Evolutionary conservation across 2,329 filamentous ascomycete genomes (phyloP), one percentile per base, ranked within the genome.

Genomic region (Leptographium radiaticola): DNA sequence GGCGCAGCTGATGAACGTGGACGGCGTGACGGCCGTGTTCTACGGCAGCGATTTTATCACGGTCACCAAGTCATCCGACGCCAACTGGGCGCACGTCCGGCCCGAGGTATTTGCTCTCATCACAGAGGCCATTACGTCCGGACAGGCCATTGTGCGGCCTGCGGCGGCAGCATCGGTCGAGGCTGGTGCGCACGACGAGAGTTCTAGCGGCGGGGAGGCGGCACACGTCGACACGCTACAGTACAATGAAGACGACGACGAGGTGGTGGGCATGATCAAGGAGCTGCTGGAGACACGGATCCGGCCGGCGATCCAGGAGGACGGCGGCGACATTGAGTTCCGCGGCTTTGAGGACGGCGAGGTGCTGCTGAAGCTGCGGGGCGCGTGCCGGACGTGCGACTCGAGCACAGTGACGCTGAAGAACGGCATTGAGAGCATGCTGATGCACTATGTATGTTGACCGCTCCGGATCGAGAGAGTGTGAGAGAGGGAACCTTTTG

Each of bases 211-310:
- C 62, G 70, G 71, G 55, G 69, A 68, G 50, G 67, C 62, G 58
- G 79, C 82, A 63, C 36, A 40, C 48, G 73, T 80, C 57, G 89
- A 95, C 62, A 86, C 81, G 56, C 73, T 95, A 51, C 80, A 80
- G 25, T 95, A 91, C 67, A 83, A 91, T 62, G 89, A 95, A 65
- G 84, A 94, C 58, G 93, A 98, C 66, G 85, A 84, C 60, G 93
- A 98, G 70, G 88, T 96, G 12, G 86, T 98, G 10, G 86, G 89
- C 56, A 97, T 97, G 93, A 97, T 98, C 71, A 95, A 97, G 73
- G 93, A 98, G 71, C 74, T 98, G 36, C 75, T 98, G 39, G 93
- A 98, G 70, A 98, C 93, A 31, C 79, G 93, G 58, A 95, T 98
- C 64, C 79, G 93, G 45, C 93, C 93, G 0, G 87, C 91, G 1